Conservation (phyloP, 306 rosid species). For the Ormosia emarginata region DNA sequence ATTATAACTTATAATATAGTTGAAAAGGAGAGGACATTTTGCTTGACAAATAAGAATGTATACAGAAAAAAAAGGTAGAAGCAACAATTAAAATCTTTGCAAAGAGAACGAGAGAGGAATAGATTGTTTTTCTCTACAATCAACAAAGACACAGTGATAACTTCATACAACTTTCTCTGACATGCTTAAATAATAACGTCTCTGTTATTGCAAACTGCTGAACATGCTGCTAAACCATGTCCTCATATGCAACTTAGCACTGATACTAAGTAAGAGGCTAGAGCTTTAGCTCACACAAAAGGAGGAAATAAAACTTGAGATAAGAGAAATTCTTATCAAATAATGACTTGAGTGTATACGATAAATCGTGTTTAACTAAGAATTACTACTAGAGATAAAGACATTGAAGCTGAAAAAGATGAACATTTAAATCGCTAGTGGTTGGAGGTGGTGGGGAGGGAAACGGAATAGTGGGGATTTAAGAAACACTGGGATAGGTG, state of each 20-base stretch:
- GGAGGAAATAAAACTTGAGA: no score
- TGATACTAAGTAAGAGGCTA: no score
- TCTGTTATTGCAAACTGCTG: neutral
- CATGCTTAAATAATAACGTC: neutral
- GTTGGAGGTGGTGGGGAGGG: no score
- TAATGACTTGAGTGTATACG: no score
- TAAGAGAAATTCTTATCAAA: no score
- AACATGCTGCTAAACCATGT: neutral
- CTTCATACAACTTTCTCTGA: neutral
- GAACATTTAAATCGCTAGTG: no score
- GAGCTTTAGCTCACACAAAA: no score
- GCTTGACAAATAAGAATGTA: neutral
- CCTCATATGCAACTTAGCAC: neutral
- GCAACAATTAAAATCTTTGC: neutral
- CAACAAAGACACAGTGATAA: neutral
- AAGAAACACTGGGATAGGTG: no score
- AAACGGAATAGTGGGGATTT: no score
- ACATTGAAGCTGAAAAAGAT: no score
- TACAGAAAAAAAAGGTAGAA: neutral
- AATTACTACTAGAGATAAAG: no score
- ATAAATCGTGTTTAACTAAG: no score
- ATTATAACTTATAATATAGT: neutral
- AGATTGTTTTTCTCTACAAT: neutral
- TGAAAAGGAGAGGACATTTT: neutral
- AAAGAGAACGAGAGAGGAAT: neutral